These are phyloP conservation scores for Crotalaria pallida DNA, from an alignment of 306 rosid species.

Conservation along the genomic window DNA sequence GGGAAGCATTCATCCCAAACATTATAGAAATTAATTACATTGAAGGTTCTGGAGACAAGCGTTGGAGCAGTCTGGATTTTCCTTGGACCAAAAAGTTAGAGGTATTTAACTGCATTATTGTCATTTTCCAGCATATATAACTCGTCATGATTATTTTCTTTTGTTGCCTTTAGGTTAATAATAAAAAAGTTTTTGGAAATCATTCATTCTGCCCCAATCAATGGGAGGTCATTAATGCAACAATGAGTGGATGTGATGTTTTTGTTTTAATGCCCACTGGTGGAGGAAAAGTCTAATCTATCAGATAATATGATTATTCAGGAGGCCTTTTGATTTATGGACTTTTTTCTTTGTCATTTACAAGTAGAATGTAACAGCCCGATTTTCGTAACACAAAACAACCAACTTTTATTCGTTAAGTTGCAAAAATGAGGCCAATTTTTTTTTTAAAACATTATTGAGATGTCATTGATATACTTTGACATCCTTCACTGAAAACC, in stretches of 20 bases:
- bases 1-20: constrained; percentile 83
- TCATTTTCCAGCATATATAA: constrained; percentile 17
- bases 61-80: constrained; percentile 69
- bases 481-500: no score
- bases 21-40: constrained; percentile 72
- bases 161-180: constrained; percentile 55
- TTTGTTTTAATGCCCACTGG: constrained; percentile 99
- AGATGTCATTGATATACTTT: no score
- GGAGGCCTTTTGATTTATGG: constrained; percentile 9
- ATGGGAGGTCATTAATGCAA: constrained; percentile 94
- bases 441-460: no score
- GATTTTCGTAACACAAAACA: no score
- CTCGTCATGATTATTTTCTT: constrained; percentile 17
- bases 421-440: no score
- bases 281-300: constrained; percentile 97
- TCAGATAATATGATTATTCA: constrained; percentile 58
- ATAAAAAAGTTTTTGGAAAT: constrained; percentile 92
- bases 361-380: background rate
- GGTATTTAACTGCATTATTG: constrained; percentile 45
- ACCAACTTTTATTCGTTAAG: no score
- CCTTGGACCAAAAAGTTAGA: constrained; percentile 80
- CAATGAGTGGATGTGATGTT: constrained; percentile 95
- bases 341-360: constrained; percentile 12
- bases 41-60: constrained; percentile 81
- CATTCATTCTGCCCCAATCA: constrained; percentile 99